These are phyloP conservation scores for Aspergillus aculeatinus DNA, from an alignment of 2,329 filamentous ascomycete species.

Conservation along the genomic window DNA sequence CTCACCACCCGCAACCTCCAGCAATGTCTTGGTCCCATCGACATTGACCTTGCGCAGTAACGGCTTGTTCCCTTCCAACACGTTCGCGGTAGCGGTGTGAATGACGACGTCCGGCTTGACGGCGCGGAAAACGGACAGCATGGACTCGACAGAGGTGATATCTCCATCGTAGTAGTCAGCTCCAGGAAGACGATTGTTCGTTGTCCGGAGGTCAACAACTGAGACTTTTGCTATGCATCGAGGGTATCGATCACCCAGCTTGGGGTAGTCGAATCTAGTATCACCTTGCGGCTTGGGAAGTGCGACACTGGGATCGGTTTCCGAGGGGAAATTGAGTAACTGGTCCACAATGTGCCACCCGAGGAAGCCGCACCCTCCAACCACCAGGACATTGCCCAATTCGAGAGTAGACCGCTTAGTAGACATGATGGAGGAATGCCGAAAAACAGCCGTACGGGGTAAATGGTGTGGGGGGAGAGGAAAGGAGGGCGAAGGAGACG, in stretches of 20 bases:
- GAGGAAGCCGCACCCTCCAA: conserved; percentile 81
- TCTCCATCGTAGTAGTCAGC: conserved; percentile 73
- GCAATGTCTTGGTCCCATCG: conserved; percentile 73
- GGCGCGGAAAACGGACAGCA: conserved; percentile 63
- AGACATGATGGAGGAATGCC: conserved; percentile 26
- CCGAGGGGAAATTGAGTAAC: conserved; percentile 61
- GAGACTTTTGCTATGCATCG: conserved; percentile 55
- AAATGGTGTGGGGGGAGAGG: conserved; percentile 4
- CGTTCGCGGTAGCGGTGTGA: conserved; percentile 77
- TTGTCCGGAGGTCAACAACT: conserved; percentile 71
- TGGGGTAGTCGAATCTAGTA: conserved; percentile 39
- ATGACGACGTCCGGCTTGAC: conserved; percentile 79
- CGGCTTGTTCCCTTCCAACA: conserved; percentile 52
- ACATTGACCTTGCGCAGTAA: conserved; percentile 82
- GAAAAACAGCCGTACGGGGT: background rate
- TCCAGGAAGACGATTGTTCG: conserved; percentile 63
- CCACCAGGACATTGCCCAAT: conserved; percentile 71
- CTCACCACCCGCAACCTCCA: conserved; percentile 66
- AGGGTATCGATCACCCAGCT: conserved; percentile 42
- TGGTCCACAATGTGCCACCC: conserved; percentile 79
- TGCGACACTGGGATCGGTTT: conserved; percentile 40
- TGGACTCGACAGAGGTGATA: conserved; percentile 65
- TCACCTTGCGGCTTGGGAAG: conserved; percentile 38
- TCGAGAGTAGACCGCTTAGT: conserved; percentile 35
- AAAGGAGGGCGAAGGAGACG: conserved; percentile 16